These are phyloP conservation scores for Xylaria sp. DNA, from an alignment of 2,329 filamentous ascomycete genomes.

Conservation along the genomic window DNA sequence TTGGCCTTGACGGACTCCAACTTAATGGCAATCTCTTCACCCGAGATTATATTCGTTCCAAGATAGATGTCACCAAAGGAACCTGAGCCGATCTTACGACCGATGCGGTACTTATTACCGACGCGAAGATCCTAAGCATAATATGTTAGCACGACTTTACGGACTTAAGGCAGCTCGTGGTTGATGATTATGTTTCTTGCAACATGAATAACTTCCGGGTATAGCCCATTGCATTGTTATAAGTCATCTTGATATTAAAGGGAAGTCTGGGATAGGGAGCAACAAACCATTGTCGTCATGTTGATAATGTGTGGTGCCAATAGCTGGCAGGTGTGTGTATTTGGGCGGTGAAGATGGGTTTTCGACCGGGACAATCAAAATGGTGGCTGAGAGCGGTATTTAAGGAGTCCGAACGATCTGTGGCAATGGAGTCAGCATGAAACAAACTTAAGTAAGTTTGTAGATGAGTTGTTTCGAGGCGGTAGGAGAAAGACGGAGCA, in stretches of 20 bases:
- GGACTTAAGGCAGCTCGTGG: not conserved
- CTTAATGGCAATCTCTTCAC: constrained; percentile 99
- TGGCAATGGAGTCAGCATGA: constrained; percentile 23
- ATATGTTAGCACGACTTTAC: constrained; percentile 32
- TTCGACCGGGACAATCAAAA: not conserved
- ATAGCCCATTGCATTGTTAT: not conserved
- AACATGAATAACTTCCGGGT: constrained; percentile 23
- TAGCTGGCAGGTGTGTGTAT: constrained; percentile 17
- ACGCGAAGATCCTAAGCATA: constrained; percentile 87
- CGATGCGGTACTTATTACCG: constrained; percentile 99
- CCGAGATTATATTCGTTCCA: constrained; percentile 99
- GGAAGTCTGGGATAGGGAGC: not conserved
- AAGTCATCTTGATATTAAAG: not conserved
- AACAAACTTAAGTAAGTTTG: constrained; percentile 2
- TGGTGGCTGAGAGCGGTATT: constrained; percentile 12
- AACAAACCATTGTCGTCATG: constrained; percentile 52
- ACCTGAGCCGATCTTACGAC: constrained; percentile 97
- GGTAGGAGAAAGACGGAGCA: not conserved
- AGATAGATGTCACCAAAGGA: constrained; percentile 99
- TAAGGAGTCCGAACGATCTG: constrained; percentile 22
- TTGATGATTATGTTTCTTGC: not conserved
- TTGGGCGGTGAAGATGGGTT: constrained; percentile 22
- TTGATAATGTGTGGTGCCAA: constrained; percentile 42
- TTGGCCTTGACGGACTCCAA: constrained; percentile 99
- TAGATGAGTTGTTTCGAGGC: not conserved